A percentile compares a stretch with the other conserved stretches of the same genome.
phyloP scores from a whole-genome alignment of 2,329 filamentous ascomycete genomes.

The Trichoderma sp. region DNA sequence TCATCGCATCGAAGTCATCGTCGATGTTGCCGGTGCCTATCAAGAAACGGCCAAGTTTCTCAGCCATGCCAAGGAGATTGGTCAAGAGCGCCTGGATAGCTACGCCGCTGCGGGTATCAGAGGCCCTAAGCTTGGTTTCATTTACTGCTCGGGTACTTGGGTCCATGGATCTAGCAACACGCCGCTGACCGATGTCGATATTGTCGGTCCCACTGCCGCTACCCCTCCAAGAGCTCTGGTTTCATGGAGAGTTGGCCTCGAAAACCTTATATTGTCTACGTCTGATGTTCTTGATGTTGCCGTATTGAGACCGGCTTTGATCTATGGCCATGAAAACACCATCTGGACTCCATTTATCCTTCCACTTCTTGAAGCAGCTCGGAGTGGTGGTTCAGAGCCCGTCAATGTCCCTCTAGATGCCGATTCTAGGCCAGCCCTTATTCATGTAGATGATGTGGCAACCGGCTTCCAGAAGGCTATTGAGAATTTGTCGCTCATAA shows the following conservation, averaged over 20 bases:
- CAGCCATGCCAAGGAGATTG: constrained; percentile 21
- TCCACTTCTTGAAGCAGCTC: constrained; percentile 28
- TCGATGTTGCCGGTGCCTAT: constrained; percentile 26
- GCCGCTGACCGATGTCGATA: constrained; percentile 26
- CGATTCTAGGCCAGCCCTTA: constrained; percentile 10
- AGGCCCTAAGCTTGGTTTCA: constrained; percentile 29
- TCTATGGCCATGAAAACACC: constrained; percentile 28
- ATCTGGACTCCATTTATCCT: constrained; percentile 30
- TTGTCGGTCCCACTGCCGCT: constrained; percentile 12
- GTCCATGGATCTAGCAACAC: constrained; percentile 25
- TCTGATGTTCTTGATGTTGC: constrained; percentile 29
- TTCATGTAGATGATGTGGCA: constrained; percentile 25
- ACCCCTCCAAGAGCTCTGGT: constrained; percentile 12
- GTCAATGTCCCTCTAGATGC: constrained; percentile 21
- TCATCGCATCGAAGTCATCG: constrained; percentile 27
- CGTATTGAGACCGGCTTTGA: constrained; percentile 27
- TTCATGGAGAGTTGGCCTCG: constrained; percentile 27
- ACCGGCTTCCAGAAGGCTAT: constrained; percentile 28
- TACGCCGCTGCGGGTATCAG: constrained; percentile 20
- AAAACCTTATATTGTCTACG: constrained; percentile 23
- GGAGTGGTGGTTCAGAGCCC: not conserved
- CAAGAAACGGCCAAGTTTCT: constrained; percentile 28
- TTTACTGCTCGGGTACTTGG: constrained; percentile 30
- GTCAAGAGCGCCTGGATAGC: constrained; percentile 21
- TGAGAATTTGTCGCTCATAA: constrained; percentile 28